A percentile compares a stretch with the other conserved stretches of the same genome.
phyloP scores from a whole-genome alignment of 2,329 filamentous ascomycete species.

The Microsporum canis region DNA sequence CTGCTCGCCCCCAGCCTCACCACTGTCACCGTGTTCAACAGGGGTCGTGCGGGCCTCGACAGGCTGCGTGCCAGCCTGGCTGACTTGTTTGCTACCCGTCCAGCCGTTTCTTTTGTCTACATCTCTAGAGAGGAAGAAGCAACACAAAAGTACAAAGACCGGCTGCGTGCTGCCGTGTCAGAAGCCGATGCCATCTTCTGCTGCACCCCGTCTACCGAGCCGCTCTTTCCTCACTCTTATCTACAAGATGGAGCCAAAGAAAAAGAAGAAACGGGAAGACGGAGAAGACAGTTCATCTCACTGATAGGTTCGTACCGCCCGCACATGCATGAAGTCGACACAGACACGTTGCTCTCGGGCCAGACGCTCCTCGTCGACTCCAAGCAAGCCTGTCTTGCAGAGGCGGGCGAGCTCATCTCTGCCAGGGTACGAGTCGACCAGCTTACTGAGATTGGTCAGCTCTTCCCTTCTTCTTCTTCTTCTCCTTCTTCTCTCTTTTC shows the following conservation, averaged over 20 bases:
- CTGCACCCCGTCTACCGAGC: constrained; percentile 37
- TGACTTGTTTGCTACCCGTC: constrained; percentile 41
- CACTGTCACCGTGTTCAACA: constrained; percentile 68
- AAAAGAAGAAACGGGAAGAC: not conserved
- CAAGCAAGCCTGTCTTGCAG: constrained; percentile 34
- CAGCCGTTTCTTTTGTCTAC: constrained; percentile 18
- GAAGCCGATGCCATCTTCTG: constrained; percentile 39
- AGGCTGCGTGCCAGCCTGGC: constrained; percentile 57
- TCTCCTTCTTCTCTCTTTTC: not conserved
- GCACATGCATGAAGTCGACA: constrained; percentile 42
- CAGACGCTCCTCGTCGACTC: constrained; percentile 58
- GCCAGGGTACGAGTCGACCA: constrained; percentile 29
- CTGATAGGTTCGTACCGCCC: constrained; percentile 46
- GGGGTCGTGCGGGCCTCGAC: constrained; percentile 52
- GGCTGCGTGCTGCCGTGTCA: constrained; percentile 22
- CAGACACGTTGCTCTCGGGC: constrained; percentile 39
- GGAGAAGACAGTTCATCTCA: constrained; percentile 35
- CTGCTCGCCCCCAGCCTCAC: constrained; percentile 41
- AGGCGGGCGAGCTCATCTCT: constrained; percentile 38
- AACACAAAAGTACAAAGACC: constrained; percentile 14
- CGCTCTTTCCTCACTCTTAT: constrained; percentile 33
- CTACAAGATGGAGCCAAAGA: constrained; percentile 16
- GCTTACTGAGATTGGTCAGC: constrained; percentile 35
- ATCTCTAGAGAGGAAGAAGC: constrained; percentile 5
- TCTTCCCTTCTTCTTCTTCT: constrained; percentile 17